A percentile compares a stretch with the other conserved stretches of the same genome.
Evolutionary conservation across 176 grass and related monocot genomes (phyloP).

Genomic region (Tillandsia leiboldiana): DNA sequence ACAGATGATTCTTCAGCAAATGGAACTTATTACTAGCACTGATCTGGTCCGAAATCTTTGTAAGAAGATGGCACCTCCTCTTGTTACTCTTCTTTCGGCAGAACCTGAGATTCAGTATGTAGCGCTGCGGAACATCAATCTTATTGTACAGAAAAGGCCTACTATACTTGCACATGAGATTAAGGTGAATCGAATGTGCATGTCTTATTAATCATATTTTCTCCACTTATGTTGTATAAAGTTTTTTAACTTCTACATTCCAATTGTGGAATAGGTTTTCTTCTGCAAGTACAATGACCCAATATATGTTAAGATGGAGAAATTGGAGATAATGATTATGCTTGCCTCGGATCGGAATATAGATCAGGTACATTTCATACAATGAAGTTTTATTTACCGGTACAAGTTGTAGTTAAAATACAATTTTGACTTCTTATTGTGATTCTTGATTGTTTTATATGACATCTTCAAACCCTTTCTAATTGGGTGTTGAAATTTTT

Average conservation of each 20-base stretch:
- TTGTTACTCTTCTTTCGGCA: constrained; percentile 92
- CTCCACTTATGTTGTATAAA: background rate
- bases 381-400: background rate
- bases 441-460: background rate
- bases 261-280: constrained; percentile 59
- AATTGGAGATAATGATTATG: constrained; percentile 99
- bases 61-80: constrained; percentile 98
- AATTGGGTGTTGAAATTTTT: too few relatives aligned
- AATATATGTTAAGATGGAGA: constrained; percentile 99
- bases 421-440: background rate
- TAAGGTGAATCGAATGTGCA: constrained; percentile 56
- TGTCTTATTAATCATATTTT: constrained; percentile 13
- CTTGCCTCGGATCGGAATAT: constrained; percentile 93
- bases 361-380: constrained; percentile 60
- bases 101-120: constrained; percentile 99
- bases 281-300: constrained; percentile 99
- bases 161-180: constrained; percentile 99
- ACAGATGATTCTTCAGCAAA: constrained; percentile 98
- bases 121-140: constrained; percentile 94
- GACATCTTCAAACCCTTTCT: too few relatives aligned
- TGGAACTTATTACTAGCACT: constrained; percentile 94
- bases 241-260: background rate
- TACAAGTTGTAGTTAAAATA: background rate
- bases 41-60: constrained; percentile 97
- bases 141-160: constrained; percentile 96